phyloP scores from a whole-genome alignment of 164 flowering plant species.

The Kalanchoe fedtschenkoi region DNA sequence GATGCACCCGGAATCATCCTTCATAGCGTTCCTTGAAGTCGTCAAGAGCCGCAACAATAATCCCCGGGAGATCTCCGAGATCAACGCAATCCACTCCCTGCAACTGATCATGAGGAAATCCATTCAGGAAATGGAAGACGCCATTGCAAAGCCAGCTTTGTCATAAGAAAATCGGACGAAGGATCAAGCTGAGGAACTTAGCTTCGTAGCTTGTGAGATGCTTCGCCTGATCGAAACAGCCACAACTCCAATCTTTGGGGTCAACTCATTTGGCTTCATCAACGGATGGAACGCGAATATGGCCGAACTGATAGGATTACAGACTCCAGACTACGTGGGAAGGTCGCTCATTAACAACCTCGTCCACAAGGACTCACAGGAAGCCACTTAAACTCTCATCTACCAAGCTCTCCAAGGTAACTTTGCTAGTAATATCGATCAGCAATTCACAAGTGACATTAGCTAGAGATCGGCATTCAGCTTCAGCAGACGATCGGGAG shows the following conservation, averaged over 20 bases:
- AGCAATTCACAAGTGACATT: too few relatives aligned
- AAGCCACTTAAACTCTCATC: conserved; percentile 20
- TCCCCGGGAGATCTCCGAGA: conserved; percentile 42
- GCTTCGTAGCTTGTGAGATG: conserved; percentile 47
- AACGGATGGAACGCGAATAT: conserved; percentile 59
- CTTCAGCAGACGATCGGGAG: too few relatives aligned
- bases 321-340: conserved; percentile 36
- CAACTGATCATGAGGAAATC: conserved; percentile 38
- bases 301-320: conserved; percentile 46
- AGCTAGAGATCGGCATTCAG: too few relatives aligned
- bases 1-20: conserved; percentile 46
- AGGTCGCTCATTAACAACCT: conserved; percentile 35
- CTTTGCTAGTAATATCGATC: too few relatives aligned
- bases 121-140: conserved; percentile 19
- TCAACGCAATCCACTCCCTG: conserved; percentile 45
- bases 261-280: conserved; percentile 33
- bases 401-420: conserved; percentile 41
- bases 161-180: conserved; percentile 10
- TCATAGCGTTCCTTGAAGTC: conserved; percentile 45
- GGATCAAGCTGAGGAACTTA: conserved; percentile 26
- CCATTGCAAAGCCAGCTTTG: conserved; percentile 7
- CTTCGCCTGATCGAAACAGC: conserved; percentile 58
- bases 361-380: conserved; percentile 31
- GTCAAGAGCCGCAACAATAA: conserved; percentile 32
- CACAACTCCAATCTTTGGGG: conserved; percentile 44